Conservation (phyloP, 1,284 basidiomycete species). For the Microbotryum silenes-acaulis region DNA sequence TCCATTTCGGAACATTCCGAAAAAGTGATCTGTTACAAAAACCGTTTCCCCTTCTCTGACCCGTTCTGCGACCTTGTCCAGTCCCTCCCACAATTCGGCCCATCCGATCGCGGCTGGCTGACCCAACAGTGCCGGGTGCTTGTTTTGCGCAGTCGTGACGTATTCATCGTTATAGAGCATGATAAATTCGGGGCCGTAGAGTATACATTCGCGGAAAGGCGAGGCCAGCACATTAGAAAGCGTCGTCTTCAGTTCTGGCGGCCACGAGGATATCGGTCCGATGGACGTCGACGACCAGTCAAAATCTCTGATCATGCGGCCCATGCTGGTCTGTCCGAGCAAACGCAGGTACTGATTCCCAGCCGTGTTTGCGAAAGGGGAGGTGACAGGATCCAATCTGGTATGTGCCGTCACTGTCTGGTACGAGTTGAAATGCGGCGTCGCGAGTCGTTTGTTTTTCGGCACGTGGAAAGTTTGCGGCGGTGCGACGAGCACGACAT, state of each 20-base stretch:
- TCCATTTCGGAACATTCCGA: conserved; percentile 13
- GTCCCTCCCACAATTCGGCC: conserved; percentile 29
- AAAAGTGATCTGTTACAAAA: conserved; percentile 23
- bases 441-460: no score
- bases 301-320: conserved; percentile 4
- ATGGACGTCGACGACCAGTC: neutral
- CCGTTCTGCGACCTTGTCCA: conserved; percentile 16
- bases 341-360: neutral
- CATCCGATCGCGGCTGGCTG: conserved; percentile 25
- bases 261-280: conserved; percentile 20
- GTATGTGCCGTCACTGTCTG: no score
- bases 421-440: no score
- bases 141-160: conserved; percentile 21
- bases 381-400: neutral
- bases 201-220: conserved; percentile 23
- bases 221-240: conserved; percentile 20
- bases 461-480: no score
- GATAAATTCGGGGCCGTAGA: conserved; percentile 12
- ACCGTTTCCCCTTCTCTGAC: conserved; percentile 20
- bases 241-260: conserved; percentile 13
- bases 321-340: neutral
- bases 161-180: conserved; percentile 25
- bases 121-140: conserved; percentile 31
- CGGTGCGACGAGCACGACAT: no score
- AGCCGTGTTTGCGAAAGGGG: neutral